Conservation (phyloP, 306 rosid genomes). For the Acacia confusa region DNA sequence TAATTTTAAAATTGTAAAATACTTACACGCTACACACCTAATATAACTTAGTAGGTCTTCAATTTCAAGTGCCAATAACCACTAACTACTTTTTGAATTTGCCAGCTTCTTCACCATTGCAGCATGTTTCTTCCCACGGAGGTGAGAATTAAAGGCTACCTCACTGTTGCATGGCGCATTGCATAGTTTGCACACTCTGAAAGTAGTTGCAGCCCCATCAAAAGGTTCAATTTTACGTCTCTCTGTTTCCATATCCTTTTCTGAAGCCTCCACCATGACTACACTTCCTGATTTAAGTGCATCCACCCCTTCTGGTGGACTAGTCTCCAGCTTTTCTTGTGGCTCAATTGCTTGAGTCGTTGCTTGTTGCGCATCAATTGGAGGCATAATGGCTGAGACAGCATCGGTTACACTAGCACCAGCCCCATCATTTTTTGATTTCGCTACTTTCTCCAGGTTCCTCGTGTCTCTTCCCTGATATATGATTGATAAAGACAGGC, state of each 20-base stretch:
- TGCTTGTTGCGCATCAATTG: background rate
- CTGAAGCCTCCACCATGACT: background rate
- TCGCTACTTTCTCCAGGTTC: slow-evolving; percentile 44
- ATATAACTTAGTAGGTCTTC: background rate
- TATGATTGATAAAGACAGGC: slow-evolving; percentile 48
- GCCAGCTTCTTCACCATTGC: slow-evolving; percentile 36
- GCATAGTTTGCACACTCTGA: slow-evolving; percentile 51
- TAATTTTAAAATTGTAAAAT: background rate
- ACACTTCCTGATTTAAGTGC: background rate
- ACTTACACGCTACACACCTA: background rate
- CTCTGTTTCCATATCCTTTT: slow-evolving; percentile 35
- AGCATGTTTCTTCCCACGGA: slow-evolving; percentile 66
- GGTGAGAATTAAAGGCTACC: slow-evolving; percentile 45
- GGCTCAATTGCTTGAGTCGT: slow-evolving; percentile 39
- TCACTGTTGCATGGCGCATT: slow-evolving; percentile 32
- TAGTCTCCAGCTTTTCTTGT: slow-evolving; percentile 43
- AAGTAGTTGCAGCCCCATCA: background rate
- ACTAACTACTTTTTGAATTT: background rate
- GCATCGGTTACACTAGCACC: background rate
- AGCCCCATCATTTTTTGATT: slow-evolving; percentile 1
- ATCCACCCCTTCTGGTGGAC: background rate
- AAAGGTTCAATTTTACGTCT: background rate
- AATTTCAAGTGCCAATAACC: background rate
- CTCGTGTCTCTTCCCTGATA: slow-evolving; percentile 67
- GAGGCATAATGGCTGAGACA: too few relatives aligned